These are phyloP conservation scores for Acacia pycnantha DNA, from an alignment of 331 rosid genomes.

Conservation along the genomic window DNA sequence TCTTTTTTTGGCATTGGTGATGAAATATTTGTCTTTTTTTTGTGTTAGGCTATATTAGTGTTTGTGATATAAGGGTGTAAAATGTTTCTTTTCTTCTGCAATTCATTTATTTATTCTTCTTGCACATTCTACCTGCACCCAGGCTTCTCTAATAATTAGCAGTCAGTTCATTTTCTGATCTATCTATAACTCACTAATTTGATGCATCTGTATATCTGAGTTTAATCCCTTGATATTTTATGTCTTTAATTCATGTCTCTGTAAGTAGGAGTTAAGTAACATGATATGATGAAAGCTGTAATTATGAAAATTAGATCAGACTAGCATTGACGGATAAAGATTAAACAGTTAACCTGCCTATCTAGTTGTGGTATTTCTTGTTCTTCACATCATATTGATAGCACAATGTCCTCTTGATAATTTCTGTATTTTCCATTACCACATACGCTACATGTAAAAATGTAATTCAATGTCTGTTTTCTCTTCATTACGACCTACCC, in stretches of 20 bases:
- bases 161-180: background rate
- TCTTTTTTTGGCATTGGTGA: background rate
- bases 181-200: background rate
- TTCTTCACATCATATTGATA: background rate
- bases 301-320: slow-evolving; percentile 10
- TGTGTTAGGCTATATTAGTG: background rate
- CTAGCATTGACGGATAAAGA: background rate
- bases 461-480: background rate
- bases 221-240: background rate
- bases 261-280: background rate
- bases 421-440: slow-evolving; percentile 15
- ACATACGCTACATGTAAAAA: background rate
- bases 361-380: slow-evolving; percentile 8
- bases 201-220: background rate
- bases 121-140: background rate
- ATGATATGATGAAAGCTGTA: background rate
- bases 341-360: background rate
- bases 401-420: slow-evolving; percentile 6
- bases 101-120: background rate
- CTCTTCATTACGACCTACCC: slow-evolving; percentile 4
- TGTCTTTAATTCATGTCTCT: background rate
- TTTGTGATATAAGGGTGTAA: background rate
- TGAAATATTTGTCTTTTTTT: background rate
- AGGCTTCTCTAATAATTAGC: background rate
- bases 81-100: background rate